These are phyloP conservation scores for Ceratobasidium sp. DNA, from an alignment of 1,284 basidiomycete species.

Conservation along the genomic window DNA sequence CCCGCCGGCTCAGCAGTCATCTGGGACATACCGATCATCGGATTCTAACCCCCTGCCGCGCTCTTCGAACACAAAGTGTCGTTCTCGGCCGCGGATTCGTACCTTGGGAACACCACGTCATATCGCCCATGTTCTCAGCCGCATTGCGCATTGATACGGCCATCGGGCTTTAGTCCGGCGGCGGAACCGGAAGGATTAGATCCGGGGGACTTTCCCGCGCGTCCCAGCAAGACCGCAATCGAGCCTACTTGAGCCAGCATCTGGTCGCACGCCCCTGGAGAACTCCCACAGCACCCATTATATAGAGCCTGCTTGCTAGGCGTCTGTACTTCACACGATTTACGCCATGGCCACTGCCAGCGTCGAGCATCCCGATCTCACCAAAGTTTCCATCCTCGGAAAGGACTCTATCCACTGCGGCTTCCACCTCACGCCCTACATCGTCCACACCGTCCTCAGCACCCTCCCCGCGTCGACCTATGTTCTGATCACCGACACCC, in stretches of 20 bases:
- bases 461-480: slow-evolving; percentile 88
- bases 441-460: slow-evolving; percentile 79
- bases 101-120: too few species aligned
- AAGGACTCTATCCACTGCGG: slow-evolving; percentile 91
- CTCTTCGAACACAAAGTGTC: too few species aligned
- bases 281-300: slow-evolving; percentile 40
- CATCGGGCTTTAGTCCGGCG: slow-evolving; percentile 19
- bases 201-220: slow-evolving; percentile 39
- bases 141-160: too few species aligned
- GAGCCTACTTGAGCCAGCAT: slow-evolving; percentile 40
- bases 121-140: too few species aligned
- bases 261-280: slow-evolving; percentile 40
- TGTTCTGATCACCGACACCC: slow-evolving; percentile 92
- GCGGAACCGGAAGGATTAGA: slow-evolving; percentile 39
- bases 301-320: slow-evolving; percentile 17
- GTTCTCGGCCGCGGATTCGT: too few species aligned
- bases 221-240: slow-evolving; percentile 19
- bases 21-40: background rate
- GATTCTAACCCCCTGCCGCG: slow-evolving; percentile 7
- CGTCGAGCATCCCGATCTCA: slow-evolving; percentile 48
- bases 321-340: slow-evolving; percentile 30
- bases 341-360: slow-evolving; percentile 39
- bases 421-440: slow-evolving; percentile 89
- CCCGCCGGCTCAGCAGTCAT: background rate
- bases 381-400: slow-evolving; percentile 83